A percentile compares a stretch with the other conserved stretches of the same genome.
Conservation (phyloP, 2,329 filamentous ascomycete genomes). For the Furcasterigmium sp. region DNA sequence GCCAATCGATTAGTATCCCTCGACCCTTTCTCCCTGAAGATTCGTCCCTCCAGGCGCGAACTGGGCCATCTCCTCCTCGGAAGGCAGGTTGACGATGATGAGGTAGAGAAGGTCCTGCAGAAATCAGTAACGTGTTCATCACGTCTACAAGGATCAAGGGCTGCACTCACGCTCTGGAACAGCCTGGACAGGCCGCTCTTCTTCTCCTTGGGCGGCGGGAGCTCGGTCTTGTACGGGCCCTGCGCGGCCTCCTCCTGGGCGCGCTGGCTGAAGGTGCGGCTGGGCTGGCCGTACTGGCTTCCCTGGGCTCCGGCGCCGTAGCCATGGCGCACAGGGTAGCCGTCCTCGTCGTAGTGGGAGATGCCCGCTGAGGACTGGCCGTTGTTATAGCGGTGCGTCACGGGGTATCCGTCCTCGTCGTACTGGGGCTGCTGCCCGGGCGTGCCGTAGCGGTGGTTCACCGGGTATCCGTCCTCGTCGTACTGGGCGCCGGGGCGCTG, state of each 20-base stretch:
- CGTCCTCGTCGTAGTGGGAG: no score
- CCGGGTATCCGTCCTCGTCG: slow-evolving; percentile 5
- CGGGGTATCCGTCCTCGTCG: slow-evolving; percentile 5
- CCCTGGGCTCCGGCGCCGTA: no score
- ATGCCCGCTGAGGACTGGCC: no score
- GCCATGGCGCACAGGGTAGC: no score
- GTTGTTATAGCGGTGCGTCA: neutral
- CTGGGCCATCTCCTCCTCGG: neutral
- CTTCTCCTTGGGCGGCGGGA: neutral
- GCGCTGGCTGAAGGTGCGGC: neutral
- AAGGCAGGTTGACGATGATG: slow-evolving; percentile 3
- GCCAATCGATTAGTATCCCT: no score
- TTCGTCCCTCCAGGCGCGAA: neutral
- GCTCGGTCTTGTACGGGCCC: no score
- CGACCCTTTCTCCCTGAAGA: no score
- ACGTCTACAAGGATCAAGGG: rapidly evolving
- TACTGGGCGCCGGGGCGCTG: no score
- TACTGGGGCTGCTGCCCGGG: no score
- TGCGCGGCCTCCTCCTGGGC: neutral
- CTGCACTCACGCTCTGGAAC: slow-evolving; percentile 5
- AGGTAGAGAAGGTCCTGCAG: slow-evolving; percentile 7
- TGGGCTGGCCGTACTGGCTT: no score
- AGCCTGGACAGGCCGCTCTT: slow-evolving; percentile 1
- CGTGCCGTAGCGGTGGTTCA: neutral
- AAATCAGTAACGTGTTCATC: neutral